Evolutionary conservation across 2,329 filamentous ascomycete genomes (phyloP), one percentile per base, ranked within the genome.

Genomic region (Macrophomina pseudophaseolina): DNA sequence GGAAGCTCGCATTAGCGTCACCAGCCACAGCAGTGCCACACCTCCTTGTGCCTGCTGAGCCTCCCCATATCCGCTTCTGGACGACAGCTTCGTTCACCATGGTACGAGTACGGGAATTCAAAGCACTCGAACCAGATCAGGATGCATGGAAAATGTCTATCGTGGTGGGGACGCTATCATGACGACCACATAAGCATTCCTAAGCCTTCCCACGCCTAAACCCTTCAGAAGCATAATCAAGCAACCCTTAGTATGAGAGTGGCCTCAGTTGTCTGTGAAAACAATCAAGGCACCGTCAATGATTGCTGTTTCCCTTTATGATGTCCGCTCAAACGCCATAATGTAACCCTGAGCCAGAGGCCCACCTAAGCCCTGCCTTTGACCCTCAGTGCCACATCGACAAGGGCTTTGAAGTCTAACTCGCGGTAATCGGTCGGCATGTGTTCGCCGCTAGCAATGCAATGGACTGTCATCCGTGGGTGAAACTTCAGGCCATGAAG

Each of bases 401-500:
- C 76, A 68, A 83, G 71, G 18, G 74, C 74, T 28, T 72, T 74
- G 69, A 84, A 80, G 69, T 85, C 79, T 72, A 84, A 74, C 66
- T 80, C 70, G 33, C 74, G 73, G 49, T 77, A 71, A 9, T 81
- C 77, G 8, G 76, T 73, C 1, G 83, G 83, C 76, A 85, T 80
- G 69, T 81, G 80, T 70, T 97, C 92, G 56, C 95, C 95, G 75
- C 91, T 95, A 68, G 93, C 93, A 76, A 99, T 98, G 76, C 93
- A 96, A 71, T 97, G 87, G 40, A 98, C 89, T 73, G 90, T 92
- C 94, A 99, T 99, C 71, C 93, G 91, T 65, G 87, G 85, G 76
- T 97, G 91, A 78, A 97, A 99, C 71, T 89, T 88, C 67, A 99
- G 82, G 11, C 91, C 92, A 5, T 89, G 91, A 68, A 99, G 87